These are phyloP conservation scores for Vitis riparia DNA, from an alignment of 164 flowering plant species.

Conservation along the genomic window DNA sequence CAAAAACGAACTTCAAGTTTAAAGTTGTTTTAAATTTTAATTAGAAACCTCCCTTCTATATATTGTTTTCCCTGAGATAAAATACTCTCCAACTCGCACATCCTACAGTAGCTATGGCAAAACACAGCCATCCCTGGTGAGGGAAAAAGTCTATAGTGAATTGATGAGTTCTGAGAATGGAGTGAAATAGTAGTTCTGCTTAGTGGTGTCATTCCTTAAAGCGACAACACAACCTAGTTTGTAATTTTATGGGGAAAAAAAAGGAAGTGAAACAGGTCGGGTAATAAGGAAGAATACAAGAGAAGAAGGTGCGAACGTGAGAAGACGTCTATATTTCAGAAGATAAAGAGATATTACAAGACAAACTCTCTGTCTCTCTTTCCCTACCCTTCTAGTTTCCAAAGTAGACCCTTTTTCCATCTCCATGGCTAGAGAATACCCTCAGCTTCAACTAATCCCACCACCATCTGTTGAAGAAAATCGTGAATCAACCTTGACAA, in stretches of 20 bases:
- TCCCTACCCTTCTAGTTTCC: neutral
- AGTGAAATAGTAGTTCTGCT: neutral
- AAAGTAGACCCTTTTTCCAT: neutral
- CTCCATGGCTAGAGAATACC: constrained; percentile 10
- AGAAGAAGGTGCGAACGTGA: neutral
- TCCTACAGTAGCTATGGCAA: no score
- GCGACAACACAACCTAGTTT: neutral
- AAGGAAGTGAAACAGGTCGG: neutral
- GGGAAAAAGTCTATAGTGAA: no score
- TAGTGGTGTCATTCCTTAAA: neutral
- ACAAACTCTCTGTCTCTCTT: neutral
- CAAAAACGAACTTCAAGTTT: no score
- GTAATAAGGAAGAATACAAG: neutral
- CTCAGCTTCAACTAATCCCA: neutral
- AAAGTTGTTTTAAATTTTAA: no score
- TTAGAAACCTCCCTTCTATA: no score
- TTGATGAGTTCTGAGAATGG: no score
- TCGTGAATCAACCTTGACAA: neutral
- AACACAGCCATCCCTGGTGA: no score
- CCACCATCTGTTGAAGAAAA: neutral
- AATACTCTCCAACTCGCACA: no score
- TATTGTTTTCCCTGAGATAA: no score
- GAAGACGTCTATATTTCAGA: neutral
- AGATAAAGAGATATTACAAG: no score
- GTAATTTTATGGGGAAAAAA: neutral